phyloP scores from a whole-genome alignment of 805 yeast species.

The Cyberlindnera xishuangbannaensis region DNA sequence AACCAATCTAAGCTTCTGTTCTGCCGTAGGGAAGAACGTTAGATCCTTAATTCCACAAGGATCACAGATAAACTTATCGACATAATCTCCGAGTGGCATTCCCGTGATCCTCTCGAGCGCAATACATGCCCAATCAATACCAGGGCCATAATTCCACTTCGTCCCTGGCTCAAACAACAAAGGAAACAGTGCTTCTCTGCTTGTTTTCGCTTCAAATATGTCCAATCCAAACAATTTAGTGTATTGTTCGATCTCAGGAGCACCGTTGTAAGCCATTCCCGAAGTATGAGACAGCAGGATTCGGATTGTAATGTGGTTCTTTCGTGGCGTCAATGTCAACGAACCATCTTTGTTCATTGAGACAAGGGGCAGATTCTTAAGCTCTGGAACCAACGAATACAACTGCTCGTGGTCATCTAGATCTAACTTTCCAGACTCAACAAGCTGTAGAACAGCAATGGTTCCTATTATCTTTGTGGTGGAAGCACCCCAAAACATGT shows the following conservation, averaged over 20 bases:
- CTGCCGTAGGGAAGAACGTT: slow-evolving; percentile 23
- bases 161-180: slow-evolving; percentile 34
- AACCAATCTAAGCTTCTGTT: slow-evolving; percentile 19
- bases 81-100: slow-evolving; percentile 24
- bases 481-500: slow-evolving; percentile 27
- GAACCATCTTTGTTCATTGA: slow-evolving; percentile 23
- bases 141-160: slow-evolving; percentile 30
- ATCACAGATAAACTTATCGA: slow-evolving; percentile 24
- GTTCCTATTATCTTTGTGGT: slow-evolving; percentile 28
- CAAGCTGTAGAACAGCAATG: slow-evolving; percentile 27
- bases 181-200: slow-evolving; percentile 20
- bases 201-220: slow-evolving; percentile 12
- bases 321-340: slow-evolving; percentile 20
- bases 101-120: slow-evolving; percentile 29
- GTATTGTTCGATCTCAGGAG: slow-evolving; percentile 22
- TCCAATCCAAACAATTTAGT: slow-evolving; percentile 12
- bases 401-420: slow-evolving; percentile 27
- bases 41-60: slow-evolving; percentile 28
- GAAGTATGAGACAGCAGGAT: slow-evolving; percentile 34
- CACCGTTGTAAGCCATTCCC: slow-evolving; percentile 31
- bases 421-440: slow-evolving; percentile 27
- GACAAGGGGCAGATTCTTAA: slow-evolving; percentile 21
- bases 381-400: slow-evolving; percentile 28
- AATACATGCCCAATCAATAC: slow-evolving; percentile 34
- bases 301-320: slow-evolving; percentile 29